A percentile compares a stretch with the other conserved stretches of the same genome.
Evolutionary conservation across 2,329 filamentous ascomycete species (phyloP).

Genomic region (Fusarium sp.): DNA sequence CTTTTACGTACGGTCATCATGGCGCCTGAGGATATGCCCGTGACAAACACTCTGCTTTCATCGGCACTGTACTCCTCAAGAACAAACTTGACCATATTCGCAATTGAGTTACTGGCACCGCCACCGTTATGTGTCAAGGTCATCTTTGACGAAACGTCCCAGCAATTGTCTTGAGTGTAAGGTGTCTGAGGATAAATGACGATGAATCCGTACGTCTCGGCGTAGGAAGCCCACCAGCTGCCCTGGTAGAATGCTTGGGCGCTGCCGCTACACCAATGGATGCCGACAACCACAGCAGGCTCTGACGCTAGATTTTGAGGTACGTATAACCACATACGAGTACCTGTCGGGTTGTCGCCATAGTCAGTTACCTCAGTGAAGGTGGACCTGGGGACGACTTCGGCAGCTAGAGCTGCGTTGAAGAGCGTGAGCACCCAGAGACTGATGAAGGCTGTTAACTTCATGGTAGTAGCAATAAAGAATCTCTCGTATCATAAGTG

Average conservation of each 20-base stretch:
- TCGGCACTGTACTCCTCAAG: constrained; percentile 65
- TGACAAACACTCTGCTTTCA: constrained; percentile 63
- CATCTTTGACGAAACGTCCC: constrained; percentile 70
- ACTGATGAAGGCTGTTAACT: constrained; percentile 8
- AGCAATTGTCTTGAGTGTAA: constrained; percentile 62
- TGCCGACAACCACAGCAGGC: constrained; percentile 67
- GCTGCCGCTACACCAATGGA: constrained; percentile 71
- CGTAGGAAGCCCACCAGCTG: constrained; percentile 66
- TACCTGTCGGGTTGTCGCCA: constrained; percentile 41
- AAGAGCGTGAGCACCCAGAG: constrained; percentile 25
- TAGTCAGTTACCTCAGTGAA: constrained; percentile 41
- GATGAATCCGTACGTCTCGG: constrained; percentile 71
- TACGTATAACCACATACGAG: constrained; percentile 52
- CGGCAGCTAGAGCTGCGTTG: constrained; percentile 17
- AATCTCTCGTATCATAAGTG: background rate
- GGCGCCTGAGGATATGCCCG: constrained; percentile 52
- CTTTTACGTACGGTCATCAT: constrained; percentile 44
- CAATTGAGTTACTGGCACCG: constrained; percentile 66
- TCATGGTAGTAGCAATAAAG: constrained; percentile 10
- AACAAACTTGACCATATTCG: constrained; percentile 68
- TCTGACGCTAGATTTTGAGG: constrained; percentile 57
- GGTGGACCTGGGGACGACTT: constrained; percentile 40
- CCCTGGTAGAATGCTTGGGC: constrained; percentile 66
- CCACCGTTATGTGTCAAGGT: constrained; percentile 67
- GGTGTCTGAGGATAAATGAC: constrained; percentile 63